Base-by-base conservation (phyloP, 306 rosid species). In the Begonia peltatifolia region DNA sequence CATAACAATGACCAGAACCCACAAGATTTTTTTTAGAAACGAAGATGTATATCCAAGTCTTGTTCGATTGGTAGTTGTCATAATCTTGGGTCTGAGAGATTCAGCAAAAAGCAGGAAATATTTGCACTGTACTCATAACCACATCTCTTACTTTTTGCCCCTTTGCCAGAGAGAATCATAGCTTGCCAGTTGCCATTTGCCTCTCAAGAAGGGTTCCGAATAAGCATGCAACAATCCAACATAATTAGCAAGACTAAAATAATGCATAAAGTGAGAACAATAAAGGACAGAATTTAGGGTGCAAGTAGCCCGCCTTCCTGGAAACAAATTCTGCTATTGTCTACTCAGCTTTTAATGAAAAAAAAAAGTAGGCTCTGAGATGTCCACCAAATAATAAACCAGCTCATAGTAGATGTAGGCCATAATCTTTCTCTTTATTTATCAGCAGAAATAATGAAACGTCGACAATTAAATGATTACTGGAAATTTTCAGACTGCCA, bases 131-230 rank as follows among this genome's bases (percentile, higher is more conserved):
- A 30, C 36, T 30, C 36, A 6, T 30, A 30, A 30, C 36, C 36
- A 30, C 1, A 30, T 30, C 36, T 30, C 36, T 3, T 30, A 30
- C 36, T 30, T 47, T 47, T 15, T 47, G 8, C 11, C 8, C 16
- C 50, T 12, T 47, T 10, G 50, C 50, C 50, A 47, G 50, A 47
- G 13, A 46, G 49, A 46, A 47, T 12, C 50, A 47, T 11, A 77
- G 84, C 79, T 76, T 30, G 36, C 36, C 36, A 30, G 36, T 30
- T 48, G 79, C 96, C 87, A 76, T 79, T 74, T 83, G 94, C 82
- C 87, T 71, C 87, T 82, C 36, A 6, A 30, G 52, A 46, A 71
- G 83, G 90, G 80, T 73, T 80, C 93, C 78, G 67, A 62, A 52
- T 64, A 62, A 76, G 76, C 57, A 56, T 58, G 67, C 36, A 30